Evolutionary conservation across 345 rosid genomes (phyloP).

Genomic region (Euclidium syriacum): DNA sequence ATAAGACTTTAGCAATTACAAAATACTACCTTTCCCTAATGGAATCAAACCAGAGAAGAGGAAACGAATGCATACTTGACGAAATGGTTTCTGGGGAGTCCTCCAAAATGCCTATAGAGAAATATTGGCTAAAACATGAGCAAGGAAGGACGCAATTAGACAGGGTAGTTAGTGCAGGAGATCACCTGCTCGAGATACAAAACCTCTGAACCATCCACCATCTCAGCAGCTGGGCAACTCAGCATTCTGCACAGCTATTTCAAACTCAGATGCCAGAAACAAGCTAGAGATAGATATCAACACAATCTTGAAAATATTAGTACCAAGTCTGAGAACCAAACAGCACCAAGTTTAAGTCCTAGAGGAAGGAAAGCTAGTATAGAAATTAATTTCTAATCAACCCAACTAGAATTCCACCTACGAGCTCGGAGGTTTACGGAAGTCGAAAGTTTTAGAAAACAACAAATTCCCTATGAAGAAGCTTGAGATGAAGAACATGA

Average conservation of each 20-base stretch:
- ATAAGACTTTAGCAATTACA: background rate
- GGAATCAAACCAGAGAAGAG: background rate
- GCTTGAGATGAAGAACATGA: constrained; percentile 1
- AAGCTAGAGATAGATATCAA: background rate
- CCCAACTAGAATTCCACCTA: background rate
- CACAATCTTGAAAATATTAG: background rate
- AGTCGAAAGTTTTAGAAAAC: background rate
- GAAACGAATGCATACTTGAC: constrained; percentile 48
- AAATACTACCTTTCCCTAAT: no score
- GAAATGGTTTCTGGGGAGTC: constrained; percentile 87
- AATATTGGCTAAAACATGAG: no score
- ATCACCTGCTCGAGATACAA: constrained; percentile 69
- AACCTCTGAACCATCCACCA: constrained; percentile 85
- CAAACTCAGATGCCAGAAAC: constrained; percentile 3
- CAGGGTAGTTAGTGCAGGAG: background rate
- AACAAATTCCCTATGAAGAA: background rate
- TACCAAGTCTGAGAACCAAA: background rate
- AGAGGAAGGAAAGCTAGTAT: background rate
- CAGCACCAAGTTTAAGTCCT: background rate
- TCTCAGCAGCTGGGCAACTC: constrained; percentile 80
- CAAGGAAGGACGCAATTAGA: background rate
- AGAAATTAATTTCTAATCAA: background rate
- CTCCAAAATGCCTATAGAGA: constrained; percentile 97
- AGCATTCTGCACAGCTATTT: constrained; percentile 49
- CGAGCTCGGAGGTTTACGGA: background rate